Evolutionary conservation across 495 filamentous ascomycete genomes (phyloP).

Genomic region (Astrothelium macrocarpum): DNA sequence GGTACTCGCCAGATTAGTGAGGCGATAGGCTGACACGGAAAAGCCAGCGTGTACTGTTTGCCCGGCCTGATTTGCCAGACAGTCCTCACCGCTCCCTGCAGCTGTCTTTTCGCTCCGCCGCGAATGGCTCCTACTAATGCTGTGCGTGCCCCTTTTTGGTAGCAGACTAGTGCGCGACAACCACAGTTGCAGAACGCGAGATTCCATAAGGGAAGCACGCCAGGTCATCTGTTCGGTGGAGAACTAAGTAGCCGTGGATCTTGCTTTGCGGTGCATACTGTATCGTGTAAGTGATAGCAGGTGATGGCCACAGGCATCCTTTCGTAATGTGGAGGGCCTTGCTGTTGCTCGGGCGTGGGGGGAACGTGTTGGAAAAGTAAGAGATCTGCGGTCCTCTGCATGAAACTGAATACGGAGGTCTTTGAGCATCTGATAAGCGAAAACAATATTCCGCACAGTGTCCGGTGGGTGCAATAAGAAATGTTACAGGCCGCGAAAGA

Average conservation of each 20-base stretch:
- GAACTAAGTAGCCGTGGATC: not conserved
- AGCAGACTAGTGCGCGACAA: not conserved
- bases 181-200: not conserved
- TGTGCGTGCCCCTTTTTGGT: not conserved
- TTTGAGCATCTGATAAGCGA: too few relatives aligned
- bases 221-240: not conserved
- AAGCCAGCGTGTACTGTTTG: not conserved
- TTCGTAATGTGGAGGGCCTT: not conserved
- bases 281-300: too few relatives aligned
- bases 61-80: not conserved
- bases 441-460: too few relatives aligned
- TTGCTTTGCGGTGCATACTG: not conserved
- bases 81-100: not conserved
- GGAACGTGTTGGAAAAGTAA: too few relatives aligned
- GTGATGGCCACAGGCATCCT: too few relatives aligned
- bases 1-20: too few relatives aligned
- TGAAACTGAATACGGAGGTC: not conserved
- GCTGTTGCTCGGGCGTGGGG: not conserved
- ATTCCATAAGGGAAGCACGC: not conserved
- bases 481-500: too few relatives aligned
- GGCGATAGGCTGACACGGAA: not conserved
- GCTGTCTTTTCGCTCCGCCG: not conserved
- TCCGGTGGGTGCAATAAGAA: too few relatives aligned
- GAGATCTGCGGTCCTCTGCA: not conserved
- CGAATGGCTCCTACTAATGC: not conserved